Base-by-base conservation (phyloP, 2,329 filamentous ascomycete species). In the Aspergillus unguis region DNA sequence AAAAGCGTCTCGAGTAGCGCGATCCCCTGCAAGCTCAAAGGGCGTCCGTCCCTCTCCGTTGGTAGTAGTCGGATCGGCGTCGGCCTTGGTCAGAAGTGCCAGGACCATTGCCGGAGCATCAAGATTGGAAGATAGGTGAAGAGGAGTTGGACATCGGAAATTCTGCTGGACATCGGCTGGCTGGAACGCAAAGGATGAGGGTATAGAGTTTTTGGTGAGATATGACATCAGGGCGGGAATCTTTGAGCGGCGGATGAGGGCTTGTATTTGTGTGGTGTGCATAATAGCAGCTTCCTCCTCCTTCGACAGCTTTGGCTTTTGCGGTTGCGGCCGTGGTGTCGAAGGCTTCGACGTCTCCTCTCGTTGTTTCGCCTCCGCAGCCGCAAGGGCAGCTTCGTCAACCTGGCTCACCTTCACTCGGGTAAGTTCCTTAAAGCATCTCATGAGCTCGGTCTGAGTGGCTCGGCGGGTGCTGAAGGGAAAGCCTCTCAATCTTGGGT, bases 361-460 rank as follows among this genome's bases (percentile, higher is more conserved):
- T 5, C 75, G 63, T 59, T 70, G 72, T 61, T 75, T 80, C 32
- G 70, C 68, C 54, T 79, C 77, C 51, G 74, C 72, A 8, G 75
- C 75, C 31, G 81, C 73, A 5, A 86, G 70, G 9, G 84, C 80
- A 3, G 77, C 80, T 58, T 90, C 87, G 53, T 89, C 81, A 28
- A 97, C 81, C 56, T 88, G 86, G 44, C 84, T 85, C 43, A 96
- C 80, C 71, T 99, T 96, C 11, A 96, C 80, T 11, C 94, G 80
- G 0, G 94, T 99, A 31, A 99, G 80, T 74, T 99, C 94, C 57
- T 95, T 88, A 64, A 96, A 99, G 1, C 88, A 88, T 36, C 92
- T 84, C 87, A 97, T 94, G 0, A 99, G 84, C 71, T 99, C 94
- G 44, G 87, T 89, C 65, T 97, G 92, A 0, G 94, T 99, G 0